Evolutionary conservation across 1,139 yeast genomes (phyloP).

Genomic region (Lodderomyces margitis): DNA sequence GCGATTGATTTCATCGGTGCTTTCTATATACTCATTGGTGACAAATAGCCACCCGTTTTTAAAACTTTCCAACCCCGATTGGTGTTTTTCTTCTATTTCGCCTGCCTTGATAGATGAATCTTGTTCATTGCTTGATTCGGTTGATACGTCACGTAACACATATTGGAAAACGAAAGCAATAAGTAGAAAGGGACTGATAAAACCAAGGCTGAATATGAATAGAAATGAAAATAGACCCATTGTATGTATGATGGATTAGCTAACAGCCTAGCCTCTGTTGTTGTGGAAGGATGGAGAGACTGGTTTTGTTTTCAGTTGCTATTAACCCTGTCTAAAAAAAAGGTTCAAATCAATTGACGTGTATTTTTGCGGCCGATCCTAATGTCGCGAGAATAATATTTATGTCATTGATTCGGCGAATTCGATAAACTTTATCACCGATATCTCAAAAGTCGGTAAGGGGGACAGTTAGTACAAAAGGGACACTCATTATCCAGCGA

Average conservation of each 20-base stretch:
- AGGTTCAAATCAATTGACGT: too few species aligned
- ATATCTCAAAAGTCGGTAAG: too few species aligned
- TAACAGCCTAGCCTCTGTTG: too few species aligned
- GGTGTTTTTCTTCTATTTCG: constrained; percentile 55
- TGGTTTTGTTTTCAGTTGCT: too few species aligned
- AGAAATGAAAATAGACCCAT: constrained; percentile 9
- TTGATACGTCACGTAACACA: constrained; percentile 28
- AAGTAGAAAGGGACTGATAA: constrained; percentile 73
- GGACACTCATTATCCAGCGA: too few species aligned
- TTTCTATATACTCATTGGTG: constrained; percentile 68
- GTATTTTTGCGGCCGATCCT: too few species aligned
- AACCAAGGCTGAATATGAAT: constrained; percentile 60
- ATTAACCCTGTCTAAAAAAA: too few species aligned
- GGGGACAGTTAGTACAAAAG: too few species aligned
- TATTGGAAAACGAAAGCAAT: constrained; percentile 36
- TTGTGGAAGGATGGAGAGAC: too few species aligned
- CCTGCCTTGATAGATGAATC: constrained; percentile 49
- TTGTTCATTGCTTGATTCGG: constrained; percentile 17
- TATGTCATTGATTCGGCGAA: too few species aligned
- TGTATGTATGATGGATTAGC: neutral
- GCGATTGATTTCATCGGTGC: constrained; percentile 35
- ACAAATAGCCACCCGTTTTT: constrained; percentile 82
- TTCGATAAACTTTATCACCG: too few species aligned
- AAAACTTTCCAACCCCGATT: constrained; percentile 62
- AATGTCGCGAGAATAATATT: too few species aligned